Percentiles rank a stretch among this genome's conserved stretches.
Evolutionary conservation across 2,329 filamentous ascomycete species (phyloP).

Genomic region (Fusarium sp.): DNA sequence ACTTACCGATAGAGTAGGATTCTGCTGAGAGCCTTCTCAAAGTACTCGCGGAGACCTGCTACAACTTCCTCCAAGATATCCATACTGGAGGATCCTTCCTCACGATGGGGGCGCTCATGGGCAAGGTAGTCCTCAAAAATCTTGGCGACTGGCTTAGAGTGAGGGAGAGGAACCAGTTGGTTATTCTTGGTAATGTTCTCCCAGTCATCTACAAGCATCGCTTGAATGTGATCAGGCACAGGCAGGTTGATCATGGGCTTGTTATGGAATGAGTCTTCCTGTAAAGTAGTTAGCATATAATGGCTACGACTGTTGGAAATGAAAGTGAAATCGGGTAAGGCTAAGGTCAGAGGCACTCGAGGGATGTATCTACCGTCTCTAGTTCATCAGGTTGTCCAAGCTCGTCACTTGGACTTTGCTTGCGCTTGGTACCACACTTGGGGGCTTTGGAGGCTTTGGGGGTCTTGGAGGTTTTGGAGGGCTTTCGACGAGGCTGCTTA

Average conservation of each 20-base stretch:
- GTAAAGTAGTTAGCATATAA: conserved; percentile 32
- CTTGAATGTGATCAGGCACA: conserved; percentile 91
- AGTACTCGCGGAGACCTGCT: conserved; percentile 89
- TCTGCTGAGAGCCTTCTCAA: conserved; percentile 88
- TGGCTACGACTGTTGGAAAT: neutral
- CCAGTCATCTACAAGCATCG: conserved; percentile 96
- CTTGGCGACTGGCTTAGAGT: conserved; percentile 76
- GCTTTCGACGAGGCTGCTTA: conserved; percentile 24
- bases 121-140: conserved; percentile 85
- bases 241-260: conserved; percentile 87
- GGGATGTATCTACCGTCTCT: conserved; percentile 33
- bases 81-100: conserved; percentile 74
- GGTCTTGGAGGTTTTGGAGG: conserved; percentile 6
- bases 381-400: conserved; percentile 1
- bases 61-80: conserved; percentile 93
- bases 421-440: conserved; percentile 21
- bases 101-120: conserved; percentile 74
- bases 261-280: conserved; percentile 90
- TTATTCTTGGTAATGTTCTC: conserved; percentile 97
- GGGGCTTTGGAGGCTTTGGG: conserved; percentile 1
- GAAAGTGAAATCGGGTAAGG: neutral
- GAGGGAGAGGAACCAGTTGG: conserved; percentile 87
- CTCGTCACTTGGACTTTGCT: conserved; percentile 15
- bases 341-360: neutral
- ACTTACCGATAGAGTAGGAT: conserved; percentile 83